phyloP scores from a whole-genome alignment of 1,284 basidiomycete species.

The Trametes pubescens region DNA sequence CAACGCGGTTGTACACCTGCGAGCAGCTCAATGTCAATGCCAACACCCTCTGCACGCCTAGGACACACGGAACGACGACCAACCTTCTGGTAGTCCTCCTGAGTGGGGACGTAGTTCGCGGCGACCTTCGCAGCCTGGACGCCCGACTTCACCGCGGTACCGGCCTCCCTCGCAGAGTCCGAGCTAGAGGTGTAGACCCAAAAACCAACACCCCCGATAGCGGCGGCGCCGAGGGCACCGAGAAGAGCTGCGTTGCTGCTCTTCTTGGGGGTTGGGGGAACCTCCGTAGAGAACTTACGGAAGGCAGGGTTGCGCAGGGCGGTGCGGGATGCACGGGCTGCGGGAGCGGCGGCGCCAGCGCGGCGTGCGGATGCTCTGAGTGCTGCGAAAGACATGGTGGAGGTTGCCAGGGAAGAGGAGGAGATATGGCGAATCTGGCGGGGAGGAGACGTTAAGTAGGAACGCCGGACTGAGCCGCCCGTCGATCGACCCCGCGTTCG shows the following conservation, averaged over 20 bases:
- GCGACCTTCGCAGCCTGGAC: conserved; percentile 68
- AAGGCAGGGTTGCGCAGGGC: conserved; percentile 46
- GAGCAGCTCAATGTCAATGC: conserved; percentile 1
- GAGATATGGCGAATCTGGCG: conserved; percentile 4
- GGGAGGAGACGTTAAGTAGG: conserved; percentile 18
- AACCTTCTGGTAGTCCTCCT: conserved; percentile 90
- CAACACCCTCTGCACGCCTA: neutral
- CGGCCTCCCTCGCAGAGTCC: conserved; percentile 58
- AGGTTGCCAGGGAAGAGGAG: conserved; percentile 6
- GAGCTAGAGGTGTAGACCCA: conserved; percentile 56
- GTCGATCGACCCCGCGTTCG: conserved; percentile 15
- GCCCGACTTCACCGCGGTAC: conserved; percentile 63
- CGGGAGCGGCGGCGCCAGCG: conserved; percentile 47
- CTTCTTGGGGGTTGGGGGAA: conserved; percentile 47
- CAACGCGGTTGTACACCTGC: conserved; percentile 89
- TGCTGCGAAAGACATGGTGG: conserved; percentile 58
- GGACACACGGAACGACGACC: conserved; percentile 3
- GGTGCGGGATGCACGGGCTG: conserved; percentile 42
- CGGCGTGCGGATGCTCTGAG: conserved; percentile 57
- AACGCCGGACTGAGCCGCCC: neutral
- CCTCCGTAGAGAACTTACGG: conserved; percentile 65
- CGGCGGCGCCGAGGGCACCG: conserved; percentile 60
- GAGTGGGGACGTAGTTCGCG: conserved; percentile 69
- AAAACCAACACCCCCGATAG: conserved; percentile 59
- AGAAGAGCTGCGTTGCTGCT: conserved; percentile 63